Evolutionary conservation across 106 monocot species (phyloP).

Genomic region (Dendrobium nobile): DNA sequence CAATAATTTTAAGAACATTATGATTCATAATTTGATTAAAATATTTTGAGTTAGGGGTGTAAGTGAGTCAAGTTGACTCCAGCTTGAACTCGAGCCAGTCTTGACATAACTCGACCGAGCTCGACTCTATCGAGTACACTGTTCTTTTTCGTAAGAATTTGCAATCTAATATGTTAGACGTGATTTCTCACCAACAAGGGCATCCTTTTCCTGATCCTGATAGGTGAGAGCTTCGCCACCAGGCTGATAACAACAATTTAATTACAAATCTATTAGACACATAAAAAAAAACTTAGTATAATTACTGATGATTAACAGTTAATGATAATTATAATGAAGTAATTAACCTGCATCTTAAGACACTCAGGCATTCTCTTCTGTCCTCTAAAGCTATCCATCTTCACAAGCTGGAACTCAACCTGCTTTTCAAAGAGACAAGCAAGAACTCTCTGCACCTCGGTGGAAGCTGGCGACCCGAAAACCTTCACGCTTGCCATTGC

Average conservation of each 20-base stretch:
- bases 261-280: not conserved
- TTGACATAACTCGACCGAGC: too few species aligned
- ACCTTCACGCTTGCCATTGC: slow-evolving; percentile 45
- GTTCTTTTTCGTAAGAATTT: too few species aligned
- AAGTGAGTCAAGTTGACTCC: too few species aligned
- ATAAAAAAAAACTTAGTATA: not conserved
- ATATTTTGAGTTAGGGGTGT: too few species aligned
- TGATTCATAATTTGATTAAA: too few species aligned
- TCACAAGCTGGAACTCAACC: slow-evolving; percentile 63
- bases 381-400: slow-evolving; percentile 42
- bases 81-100: too few species aligned
- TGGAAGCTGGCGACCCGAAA: slow-evolving; percentile 51
- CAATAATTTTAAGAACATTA: too few species aligned
- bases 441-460: slow-evolving; percentile 58
- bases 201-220: slow-evolving; percentile 18
- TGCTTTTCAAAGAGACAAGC: slow-evolving; percentile 69
- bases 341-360: slow-evolving; percentile 46
- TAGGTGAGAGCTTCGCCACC: slow-evolving; percentile 43
- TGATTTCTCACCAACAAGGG: slow-evolving; percentile 29
- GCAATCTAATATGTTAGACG: not conserved
- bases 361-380: slow-evolving; percentile 27
- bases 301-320: not conserved
- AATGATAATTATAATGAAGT: not conserved
- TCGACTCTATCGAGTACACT: too few species aligned
- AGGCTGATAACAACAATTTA: slow-evolving; percentile 17